These are phyloP conservation scores for Aspergillus fumigatus DNA, from an alignment of 2,329 filamentous ascomycete species.

Conservation along the genomic window DNA sequence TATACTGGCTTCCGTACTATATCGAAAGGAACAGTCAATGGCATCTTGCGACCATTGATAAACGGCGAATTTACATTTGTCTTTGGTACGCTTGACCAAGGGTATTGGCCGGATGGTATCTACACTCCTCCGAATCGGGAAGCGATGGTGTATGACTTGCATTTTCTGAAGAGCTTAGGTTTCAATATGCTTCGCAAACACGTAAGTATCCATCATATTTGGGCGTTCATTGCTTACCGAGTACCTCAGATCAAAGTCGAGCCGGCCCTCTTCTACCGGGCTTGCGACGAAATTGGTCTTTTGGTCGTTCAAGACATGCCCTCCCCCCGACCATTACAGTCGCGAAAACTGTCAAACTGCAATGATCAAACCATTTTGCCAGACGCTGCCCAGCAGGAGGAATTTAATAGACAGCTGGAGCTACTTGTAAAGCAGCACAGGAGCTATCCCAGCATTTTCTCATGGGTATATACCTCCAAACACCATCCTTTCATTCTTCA, in stretches of 20 bases:
- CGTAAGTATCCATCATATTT: constrained; percentile 36
- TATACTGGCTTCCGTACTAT: constrained; percentile 68
- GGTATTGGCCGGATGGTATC: constrained; percentile 67
- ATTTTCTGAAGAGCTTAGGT: constrained; percentile 60
- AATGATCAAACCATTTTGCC: constrained; percentile 27
- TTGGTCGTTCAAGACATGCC: constrained; percentile 71
- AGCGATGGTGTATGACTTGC: constrained; percentile 63
- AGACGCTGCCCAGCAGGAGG: constrained; percentile 51
- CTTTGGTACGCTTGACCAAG: constrained; percentile 66
- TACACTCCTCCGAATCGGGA: constrained; percentile 62
- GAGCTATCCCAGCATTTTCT: constrained; percentile 60
- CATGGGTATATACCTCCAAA: constrained; percentile 49
- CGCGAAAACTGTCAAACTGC: constrained; percentile 15
- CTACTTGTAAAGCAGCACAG: constrained; percentile 59
- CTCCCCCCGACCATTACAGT: constrained; percentile 46
- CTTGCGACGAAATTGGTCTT: constrained; percentile 62
- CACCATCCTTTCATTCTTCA: not conserved
- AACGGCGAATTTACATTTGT: constrained; percentile 67
- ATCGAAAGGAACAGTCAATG: constrained; percentile 52
- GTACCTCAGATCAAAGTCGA: constrained; percentile 60
- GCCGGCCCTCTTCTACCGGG: constrained; percentile 62
- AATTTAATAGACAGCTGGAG: constrained; percentile 62
- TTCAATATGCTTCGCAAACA: constrained; percentile 71
- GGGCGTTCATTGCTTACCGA: not conserved
- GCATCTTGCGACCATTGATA: constrained; percentile 57